Base-by-base conservation (phyloP, 106 monocot genomes). In the Agapanthus africanus region DNA sequence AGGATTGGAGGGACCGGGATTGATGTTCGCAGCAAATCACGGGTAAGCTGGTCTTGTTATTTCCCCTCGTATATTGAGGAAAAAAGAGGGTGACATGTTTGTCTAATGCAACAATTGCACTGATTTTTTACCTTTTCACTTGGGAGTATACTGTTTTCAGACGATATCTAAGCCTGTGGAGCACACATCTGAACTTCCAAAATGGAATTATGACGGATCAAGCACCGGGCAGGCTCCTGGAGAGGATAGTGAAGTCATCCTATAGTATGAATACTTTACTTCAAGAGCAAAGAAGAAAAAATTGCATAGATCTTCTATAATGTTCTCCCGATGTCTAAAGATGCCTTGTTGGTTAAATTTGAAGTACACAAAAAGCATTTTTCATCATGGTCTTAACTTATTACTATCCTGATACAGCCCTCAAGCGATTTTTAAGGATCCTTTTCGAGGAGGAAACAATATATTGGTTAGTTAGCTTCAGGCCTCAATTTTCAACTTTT, bases 161-260 rank as follows among this genome's bases (percentile, higher is more conserved):
- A 93, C 92, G 22, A 83, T 93, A 11, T 68, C 85, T 30, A 88
- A 70, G 54, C 88, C 88, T 39, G 88, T 93, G 30, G 85, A 88
- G 76, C 74, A 93, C 65, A 85, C 92, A 59, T 85, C 85, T 21
- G 88, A 93, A 68, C 79, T 93, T 22, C 92, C 92, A 66, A 93
- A 88, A 65, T 93, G 92, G 92, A 93, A 93, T 52, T 93, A 93
- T 38, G 91, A 92, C 63, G 90, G 90, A 54, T 90, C 90, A 35
- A 90, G 90, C 76, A 90, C 90, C 39, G 90, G 90, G 34, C 90
- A 90, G 75, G 90, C 88, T 74, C 91, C 91, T 14, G 91, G 91
- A 71, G 91, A 93, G 75, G 92, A 93, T 65, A 93, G 92, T 72
- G 92, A 93, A 93, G 92, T 93, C 52, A 93, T 93, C 35, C 71